Evolutionary conservation across 768 basidiomycete genomes (phyloP).

Genomic region (Boletus vermiculosoides): DNA sequence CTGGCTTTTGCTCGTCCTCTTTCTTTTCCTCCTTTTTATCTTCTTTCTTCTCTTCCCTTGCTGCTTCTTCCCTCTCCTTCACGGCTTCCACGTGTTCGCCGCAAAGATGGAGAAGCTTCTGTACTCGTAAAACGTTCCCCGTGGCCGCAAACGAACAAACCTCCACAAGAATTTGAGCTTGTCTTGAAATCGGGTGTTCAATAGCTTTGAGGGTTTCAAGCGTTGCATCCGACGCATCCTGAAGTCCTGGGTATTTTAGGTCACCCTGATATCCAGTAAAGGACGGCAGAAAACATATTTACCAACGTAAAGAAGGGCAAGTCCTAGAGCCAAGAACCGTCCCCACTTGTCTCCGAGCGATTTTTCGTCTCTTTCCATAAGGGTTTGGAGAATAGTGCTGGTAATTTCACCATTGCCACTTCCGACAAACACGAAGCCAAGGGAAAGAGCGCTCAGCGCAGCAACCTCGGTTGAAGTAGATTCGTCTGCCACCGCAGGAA

Average conservation of each 20-base stretch:
- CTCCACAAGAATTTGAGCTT: slow-evolving; percentile 89
- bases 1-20: slow-evolving; percentile 49
- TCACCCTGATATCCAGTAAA: slow-evolving; percentile 7
- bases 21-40: slow-evolving; percentile 63
- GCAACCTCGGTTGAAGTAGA: slow-evolving; percentile 84
- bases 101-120: slow-evolving; percentile 89
- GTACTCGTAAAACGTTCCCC: slow-evolving; percentile 91
- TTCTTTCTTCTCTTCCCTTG: slow-evolving; percentile 44
- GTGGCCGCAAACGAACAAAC: slow-evolving; percentile 94
- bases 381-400: slow-evolving; percentile 80
- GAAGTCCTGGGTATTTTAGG: slow-evolving; percentile 57
- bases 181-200: slow-evolving; percentile 87
- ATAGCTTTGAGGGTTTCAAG: slow-evolving; percentile 92
- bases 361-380: slow-evolving; percentile 81
- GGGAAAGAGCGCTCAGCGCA: slow-evolving; percentile 78
- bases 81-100: slow-evolving; percentile 77
- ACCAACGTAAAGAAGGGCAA: slow-evolving; percentile 93
- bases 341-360: slow-evolving; percentile 93
- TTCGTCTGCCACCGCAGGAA: slow-evolving; percentile 83
- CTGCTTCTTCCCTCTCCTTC: slow-evolving; percentile 37
- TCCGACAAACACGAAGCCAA: slow-evolving; percentile 95
- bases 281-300: slow-evolving; percentile 18
- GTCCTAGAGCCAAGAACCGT: slow-evolving; percentile 82
- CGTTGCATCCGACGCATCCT: slow-evolving; percentile 92
- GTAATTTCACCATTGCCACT: slow-evolving; percentile 94